A percentile compares a stretch with the other conserved stretches of the same genome.
phyloP scores from a whole-genome alignment of 2,329 filamentous ascomycete species.

The Calonectria pseudoturangicola region DNA sequence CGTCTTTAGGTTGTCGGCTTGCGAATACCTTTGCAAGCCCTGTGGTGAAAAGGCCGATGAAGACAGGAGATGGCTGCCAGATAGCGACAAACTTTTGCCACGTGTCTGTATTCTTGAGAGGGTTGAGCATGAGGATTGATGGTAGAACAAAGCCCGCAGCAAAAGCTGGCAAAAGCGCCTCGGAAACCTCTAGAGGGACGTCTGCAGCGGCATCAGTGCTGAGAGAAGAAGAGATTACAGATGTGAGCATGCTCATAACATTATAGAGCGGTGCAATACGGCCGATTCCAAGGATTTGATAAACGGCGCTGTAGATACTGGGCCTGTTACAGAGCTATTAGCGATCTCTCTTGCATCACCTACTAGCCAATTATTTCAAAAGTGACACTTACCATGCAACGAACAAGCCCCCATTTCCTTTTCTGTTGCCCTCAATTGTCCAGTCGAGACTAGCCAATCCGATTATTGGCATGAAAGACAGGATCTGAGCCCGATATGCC shows the following conservation, averaged over 20 bases:
- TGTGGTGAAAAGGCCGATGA: background rate
- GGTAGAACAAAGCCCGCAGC: conserved; percentile 12
- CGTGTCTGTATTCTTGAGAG: background rate
- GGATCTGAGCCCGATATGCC: background rate
- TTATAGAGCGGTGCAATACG: conserved; percentile 14
- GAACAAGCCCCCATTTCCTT: background rate
- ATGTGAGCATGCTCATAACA: background rate
- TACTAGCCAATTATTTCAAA: too few relatives aligned
- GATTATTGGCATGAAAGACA: conserved; percentile 6
- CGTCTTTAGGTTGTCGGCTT: background rate
- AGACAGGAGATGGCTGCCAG: conserved; percentile 7
- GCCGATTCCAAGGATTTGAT: conserved; percentile 2
- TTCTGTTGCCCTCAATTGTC: conserved; percentile 7
- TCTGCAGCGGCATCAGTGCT: background rate
- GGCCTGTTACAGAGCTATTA: background rate
- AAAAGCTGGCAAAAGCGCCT: background rate
- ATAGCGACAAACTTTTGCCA: conserved; percentile 5
- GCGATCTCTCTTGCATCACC: background rate
- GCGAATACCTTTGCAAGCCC: background rate
- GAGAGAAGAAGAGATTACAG: background rate
- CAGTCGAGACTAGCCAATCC: background rate
- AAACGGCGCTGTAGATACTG: background rate
- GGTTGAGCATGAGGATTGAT: conserved; percentile 11
- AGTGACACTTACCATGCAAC: background rate
- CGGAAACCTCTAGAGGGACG: background rate